Base-by-base conservation (phyloP, 2,329 filamentous ascomycete species). In the Hymenoscyphus albidus region DNA sequence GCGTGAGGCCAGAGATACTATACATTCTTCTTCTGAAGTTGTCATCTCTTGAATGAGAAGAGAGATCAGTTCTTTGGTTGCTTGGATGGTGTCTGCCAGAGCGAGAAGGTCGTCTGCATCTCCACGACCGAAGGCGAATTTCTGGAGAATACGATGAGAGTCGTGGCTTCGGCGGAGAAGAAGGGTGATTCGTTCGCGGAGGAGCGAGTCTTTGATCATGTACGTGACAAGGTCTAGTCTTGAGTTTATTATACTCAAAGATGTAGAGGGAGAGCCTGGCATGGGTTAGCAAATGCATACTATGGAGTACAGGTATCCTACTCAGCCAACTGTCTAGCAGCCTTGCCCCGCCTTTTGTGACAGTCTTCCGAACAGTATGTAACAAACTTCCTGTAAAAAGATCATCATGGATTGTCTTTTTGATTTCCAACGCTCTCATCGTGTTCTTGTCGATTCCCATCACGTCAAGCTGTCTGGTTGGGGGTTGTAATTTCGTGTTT, bases 381-480 rank as follows among this genome's bases (percentile, higher is more conserved):
- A 99, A 80, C 55, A 99, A 80, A 74, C 93, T 97, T 5, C 95
- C 95, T 68, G 89, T 88, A 48, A 90, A 89, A 22, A 83, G 78
- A 2, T 90, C 88, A 71, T 98, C 94, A 59, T 90, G 85, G 60
- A 96, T 87, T 0, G 95, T 98, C 74, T 88, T 87, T 69, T 92
- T 88, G 69, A 99, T 91, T 76, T 99, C 95, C 4, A 99, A 82
- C 0, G 93, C 92, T 65, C 91, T 85, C 78, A 99, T 83, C 69
- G 90, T 97, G 73, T 93, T 96, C 74, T 90, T 93, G 78, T 99
- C 95, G 70, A 99, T 96, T 60, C 80, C 84, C 91, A 99, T 95
- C 68, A 90, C 87, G 67, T 96, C 86, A 73, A 91, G 86, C 70
- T 92, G 85, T 65, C 91, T 88, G 42, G 88, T 80, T 1, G 95